Evolutionary conservation across 2,329 filamentous ascomycete genomes (phyloP), one percentile per base, ranked within the genome.

Genomic region (Leptographium procerum): DNA sequence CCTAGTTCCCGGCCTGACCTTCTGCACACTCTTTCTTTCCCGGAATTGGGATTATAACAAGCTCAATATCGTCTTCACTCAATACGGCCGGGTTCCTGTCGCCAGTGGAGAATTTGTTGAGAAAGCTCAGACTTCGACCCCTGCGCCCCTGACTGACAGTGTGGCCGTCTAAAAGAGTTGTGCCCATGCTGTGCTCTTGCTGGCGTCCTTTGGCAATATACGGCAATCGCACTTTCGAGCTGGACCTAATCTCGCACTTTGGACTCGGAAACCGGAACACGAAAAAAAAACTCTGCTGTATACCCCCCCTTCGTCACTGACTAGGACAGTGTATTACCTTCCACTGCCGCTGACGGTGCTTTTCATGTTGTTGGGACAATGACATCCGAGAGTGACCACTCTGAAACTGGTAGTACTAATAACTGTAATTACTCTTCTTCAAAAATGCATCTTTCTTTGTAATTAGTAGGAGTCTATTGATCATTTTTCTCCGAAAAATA

Each of bases 51-150:
- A 83, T 66, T 81, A 79, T 61, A 69, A 69, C 60, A 66, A 68
- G 34, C 68, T 82, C 59, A 79, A 78, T 67, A 66, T 82, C 48
- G 72, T 73, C 58, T 82, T 82, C 62, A 82, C 78, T 26, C 78
- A 81, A 66, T 79, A 80, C 63, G 78, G 78, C 55, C 75, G 78
- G 24, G 76, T 80, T 26, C 64, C 67, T 14, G 64, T 71, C 22
- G 65, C 64, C 14, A 64, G 65, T 13, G 73, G 73, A 16, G 67
- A 69, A 50, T 77, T 71, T 67, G 75, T 75, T 52, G 77, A 79
- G 68, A 79, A 80, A 70, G 61, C 64, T 34, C 59, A 65, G 1
- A 56, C 68, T 6, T 34, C 52, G 19, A 22, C 47, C 10, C 26
- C 24, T 29, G 62, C 66, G 8, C 52, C 64, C 4, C 60, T 64